These are phyloP conservation scores for Debaryomyces subglobosus DNA, from an alignment of 1,139 yeast species.

Conservation along the genomic window DNA sequence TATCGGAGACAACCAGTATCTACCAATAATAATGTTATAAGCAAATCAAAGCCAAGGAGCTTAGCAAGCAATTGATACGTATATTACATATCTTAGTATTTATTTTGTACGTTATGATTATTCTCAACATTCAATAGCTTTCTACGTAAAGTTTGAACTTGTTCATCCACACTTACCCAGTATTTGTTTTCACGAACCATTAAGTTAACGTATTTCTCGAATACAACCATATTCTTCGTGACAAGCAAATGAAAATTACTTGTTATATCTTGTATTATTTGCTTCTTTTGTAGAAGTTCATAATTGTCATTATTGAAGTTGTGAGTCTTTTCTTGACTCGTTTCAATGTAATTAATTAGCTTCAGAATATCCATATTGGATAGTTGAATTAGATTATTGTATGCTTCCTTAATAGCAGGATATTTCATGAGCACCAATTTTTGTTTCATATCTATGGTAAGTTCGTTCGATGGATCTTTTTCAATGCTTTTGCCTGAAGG, in stretches of 20 bases:
- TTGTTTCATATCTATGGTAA: constrained; percentile 18
- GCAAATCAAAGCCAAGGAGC: too few species aligned
- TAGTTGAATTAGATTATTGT: constrained; percentile 24
- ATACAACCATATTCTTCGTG: constrained; percentile 32
- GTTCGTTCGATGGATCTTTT: neutral
- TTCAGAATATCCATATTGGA: constrained; percentile 22
- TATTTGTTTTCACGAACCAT: constrained; percentile 28
- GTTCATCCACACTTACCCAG: constrained; percentile 27
- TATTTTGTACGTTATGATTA: constrained; percentile 4
- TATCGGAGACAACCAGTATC: too few species aligned
- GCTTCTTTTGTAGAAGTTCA: constrained; percentile 13
- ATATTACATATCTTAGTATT: constrained; percentile 9
- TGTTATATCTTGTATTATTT: constrained; percentile 20
- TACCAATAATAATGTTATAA: neutral
- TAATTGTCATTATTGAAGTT: constrained; percentile 18
- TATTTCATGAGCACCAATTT: constrained; percentile 25
- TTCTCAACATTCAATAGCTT: constrained; percentile 13
- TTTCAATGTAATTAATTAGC: constrained; percentile 23
- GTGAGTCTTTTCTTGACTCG: constrained; percentile 22
- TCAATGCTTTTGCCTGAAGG: constrained; percentile 1
- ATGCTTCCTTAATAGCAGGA: constrained; percentile 24
- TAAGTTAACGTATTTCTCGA: constrained; percentile 29
- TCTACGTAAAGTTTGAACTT: constrained; percentile 16
- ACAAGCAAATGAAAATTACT: constrained; percentile 25
- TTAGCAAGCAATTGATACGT: neutral